These are phyloP conservation scores for Malus domestica DNA, from an alignment of 306 rosid genomes.

Conservation along the genomic window ASM211411v1 NC_041803.1:44395001-44395500, in stretches of 20 bases:
- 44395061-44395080: constrained; percentile 57
- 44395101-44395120: constrained; percentile 45
- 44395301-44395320: background rate
- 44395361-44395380: constrained; percentile 56
- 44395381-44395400: constrained; percentile 90
- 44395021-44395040: constrained; percentile 87
- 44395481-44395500: constrained; percentile 64
- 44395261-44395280: constrained; percentile 57
- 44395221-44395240: constrained; percentile 78
- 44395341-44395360: background rate
- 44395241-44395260: constrained; percentile 79
- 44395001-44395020: constrained; percentile 60
- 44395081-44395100: constrained; percentile 87
- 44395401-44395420: constrained; percentile 97
- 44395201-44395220: constrained; percentile 74
- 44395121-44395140: background rate
- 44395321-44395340: background rate
- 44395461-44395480: constrained; percentile 93
- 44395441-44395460: constrained; percentile 93
- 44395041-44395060: constrained; percentile 53
- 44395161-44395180: background rate
- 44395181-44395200: constrained; percentile 66
- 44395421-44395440: constrained; percentile 78
- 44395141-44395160: background rate
- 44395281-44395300: background rate